Evolutionary conservation across 192 early-diverging fungal species (phyloP).

Genomic region (Backusella luteola): DNA sequence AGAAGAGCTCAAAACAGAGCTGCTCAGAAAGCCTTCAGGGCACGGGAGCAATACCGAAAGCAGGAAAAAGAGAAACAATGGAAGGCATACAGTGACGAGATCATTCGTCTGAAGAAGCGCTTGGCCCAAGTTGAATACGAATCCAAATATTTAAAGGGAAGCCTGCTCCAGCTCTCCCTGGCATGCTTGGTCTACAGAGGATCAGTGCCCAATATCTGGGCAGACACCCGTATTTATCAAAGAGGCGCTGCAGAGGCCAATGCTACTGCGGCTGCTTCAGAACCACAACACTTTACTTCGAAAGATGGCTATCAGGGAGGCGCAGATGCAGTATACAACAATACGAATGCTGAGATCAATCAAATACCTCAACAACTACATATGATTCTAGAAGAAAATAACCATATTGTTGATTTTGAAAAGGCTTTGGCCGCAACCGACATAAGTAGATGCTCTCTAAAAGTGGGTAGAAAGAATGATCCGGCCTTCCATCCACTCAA

Average conservation of each 20-base stretch:
- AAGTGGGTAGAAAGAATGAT: not conserved
- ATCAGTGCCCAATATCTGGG: slow-evolving; percentile 16
- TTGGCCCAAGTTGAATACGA: slow-evolving; percentile 16
- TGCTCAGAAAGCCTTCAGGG: slow-evolving; percentile 29
- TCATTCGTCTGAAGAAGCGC: not conserved
- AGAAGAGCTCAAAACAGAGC: slow-evolving; percentile 33
- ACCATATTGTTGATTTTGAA: slow-evolving; percentile 9
- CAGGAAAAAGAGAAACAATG: slow-evolving; percentile 20
- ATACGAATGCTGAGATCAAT: not conserved
- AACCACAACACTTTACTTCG: not conserved
- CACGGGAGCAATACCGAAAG: slow-evolving; percentile 24
- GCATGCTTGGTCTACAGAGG: slow-evolving; percentile 11
- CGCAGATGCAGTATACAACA: not conserved
- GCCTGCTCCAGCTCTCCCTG: slow-evolving; percentile 13
- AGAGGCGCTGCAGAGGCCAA: not conserved
- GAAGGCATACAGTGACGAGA: slow-evolving; percentile 11
- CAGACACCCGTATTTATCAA: slow-evolving; percentile 5
- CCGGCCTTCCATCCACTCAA: not conserved
- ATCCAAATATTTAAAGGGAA: slow-evolving; percentile 16
- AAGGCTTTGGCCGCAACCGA: not conserved
- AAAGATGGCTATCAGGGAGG: not conserved
- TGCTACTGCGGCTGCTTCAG: not conserved
- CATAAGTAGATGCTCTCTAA: not conserved
- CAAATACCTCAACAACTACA: slow-evolving; percentile 6
- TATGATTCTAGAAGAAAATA: slow-evolving; percentile 6